Evolutionary conservation across 2,329 filamentous ascomycete species (phyloP).

Genomic region (Zasmidium citrigriseum): DNA sequence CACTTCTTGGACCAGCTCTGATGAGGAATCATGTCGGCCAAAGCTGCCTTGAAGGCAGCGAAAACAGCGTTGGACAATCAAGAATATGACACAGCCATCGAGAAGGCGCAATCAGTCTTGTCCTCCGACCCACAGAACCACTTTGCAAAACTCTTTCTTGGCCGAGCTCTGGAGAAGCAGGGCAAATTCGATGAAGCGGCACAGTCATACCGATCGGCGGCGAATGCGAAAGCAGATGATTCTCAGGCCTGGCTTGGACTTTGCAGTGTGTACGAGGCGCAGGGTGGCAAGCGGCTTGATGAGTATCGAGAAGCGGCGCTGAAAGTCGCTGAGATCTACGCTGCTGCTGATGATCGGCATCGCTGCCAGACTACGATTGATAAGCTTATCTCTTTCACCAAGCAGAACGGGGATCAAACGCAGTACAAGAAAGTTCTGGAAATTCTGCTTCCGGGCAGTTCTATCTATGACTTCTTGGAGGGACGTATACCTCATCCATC

Average conservation of each 20-base stretch:
- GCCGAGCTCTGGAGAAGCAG: slow-evolving; percentile 79
- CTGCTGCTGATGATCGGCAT: slow-evolving; percentile 61
- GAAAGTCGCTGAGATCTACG: slow-evolving; percentile 73
- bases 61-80: slow-evolving; percentile 74
- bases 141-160: slow-evolving; percentile 85
- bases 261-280: slow-evolving; percentile 80
- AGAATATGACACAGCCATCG: slow-evolving; percentile 74
- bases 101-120: slow-evolving; percentile 69
- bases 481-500: slow-evolving; percentile 79
- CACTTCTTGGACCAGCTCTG: not conserved
- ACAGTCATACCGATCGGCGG: slow-evolving; percentile 71
- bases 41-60: slow-evolving; percentile 72
- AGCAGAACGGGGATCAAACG: slow-evolving; percentile 67
- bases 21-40: slow-evolving; percentile 40
- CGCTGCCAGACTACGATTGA: slow-evolving; percentile 68
- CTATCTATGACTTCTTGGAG: slow-evolving; percentile 79
- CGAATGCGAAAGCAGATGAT: slow-evolving; percentile 70
- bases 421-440: slow-evolving; percentile 77
- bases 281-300: slow-evolving; percentile 67
- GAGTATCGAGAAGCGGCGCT: slow-evolving; percentile 74
- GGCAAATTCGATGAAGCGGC: slow-evolving; percentile 72
- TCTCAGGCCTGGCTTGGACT: slow-evolving; percentile 90
- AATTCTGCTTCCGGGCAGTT: slow-evolving; percentile 75
- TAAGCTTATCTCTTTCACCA: slow-evolving; percentile 75
- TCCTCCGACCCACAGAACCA: slow-evolving; percentile 76